Base-by-base conservation (phyloP, 1,139 yeast genomes). In the Kazachstania sp. region DNA sequence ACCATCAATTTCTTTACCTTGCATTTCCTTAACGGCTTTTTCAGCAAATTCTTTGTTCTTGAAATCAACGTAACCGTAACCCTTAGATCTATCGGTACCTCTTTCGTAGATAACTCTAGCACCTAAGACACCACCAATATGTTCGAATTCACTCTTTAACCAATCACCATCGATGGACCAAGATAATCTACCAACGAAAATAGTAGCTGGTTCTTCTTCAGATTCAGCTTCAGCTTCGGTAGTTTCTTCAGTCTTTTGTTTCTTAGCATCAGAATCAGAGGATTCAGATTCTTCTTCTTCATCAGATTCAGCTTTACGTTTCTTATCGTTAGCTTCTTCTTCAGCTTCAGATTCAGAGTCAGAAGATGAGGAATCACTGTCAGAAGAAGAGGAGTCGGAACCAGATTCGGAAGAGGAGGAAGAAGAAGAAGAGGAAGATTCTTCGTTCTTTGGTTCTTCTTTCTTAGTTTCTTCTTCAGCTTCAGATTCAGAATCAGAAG, bases 31-130 rank as follows among this genome's bases (percentile, higher is more conserved):
- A 55, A 90, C 72, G n/a, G 98, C 97, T 70, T 82, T 82, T 69
- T 86, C 90, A 56, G 97, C 98, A 52, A 73, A 75, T 39, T 78
- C 77, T 62, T 79, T 79, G 61, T 76, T 70, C 60, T 81, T 87
- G 65, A 92, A 92, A 68, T 92, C 98, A 69, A 92, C 96, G 72
- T 92, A 92, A 63, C 98, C 98, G 76, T 85, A 92, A 68, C 98
- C 98, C 77, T 94, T 83, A 48, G 96, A 86, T 72, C 86, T 86
- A 60, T 95, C 96, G 50, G 94, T 77, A 56, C 82, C 85, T 73
- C 94, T 83, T 71, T 92, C 97, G 72, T 83, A 81, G 66, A 92
- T 86, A 59, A 92, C 96, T 74, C 98, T 84, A 56, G 97, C 97
- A 60, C 82, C 69, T 42, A 78, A 62, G 52, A 88, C 92, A 69